Base-by-base conservation (phyloP, 2,329 filamentous ascomycete species). In the Volutella citrinella region DNA sequence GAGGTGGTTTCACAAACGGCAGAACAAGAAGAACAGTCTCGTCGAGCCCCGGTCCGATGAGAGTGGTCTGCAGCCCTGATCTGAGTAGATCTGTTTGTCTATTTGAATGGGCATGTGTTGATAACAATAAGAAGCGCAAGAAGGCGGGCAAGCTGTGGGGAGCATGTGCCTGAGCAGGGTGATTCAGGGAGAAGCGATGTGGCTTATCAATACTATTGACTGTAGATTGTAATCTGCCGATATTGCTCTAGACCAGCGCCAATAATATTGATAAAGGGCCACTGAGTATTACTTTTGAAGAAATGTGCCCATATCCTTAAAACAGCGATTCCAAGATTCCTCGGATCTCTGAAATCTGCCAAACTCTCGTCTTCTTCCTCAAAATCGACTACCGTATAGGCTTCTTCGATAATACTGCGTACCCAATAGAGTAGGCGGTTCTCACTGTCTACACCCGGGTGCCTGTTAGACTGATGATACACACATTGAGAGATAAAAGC, bases 391-490 rank as follows among this genome's bases (percentile, higher is more conserved):
- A 56, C 56, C 1, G 50, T 49, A 25, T 51, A 62, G 6, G 68
- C 67, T 36, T 72, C 68, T 34, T 66, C 64, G 5, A 70, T 61
- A 5, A 71, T 66, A 31, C 64, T 65, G 3, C 60, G 55, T 0
- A 70, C 63, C 68, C 68, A 71, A 27, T 67, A 62, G 5, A 72
- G 38, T 5, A 72, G 70, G 1, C 65, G 56, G 21, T 65, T 62
- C 32, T 72, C 68, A 34, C 59, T 64, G 13, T 56, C 61, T 64
- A n/a, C n/a, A n/a, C n/a, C n/a, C n/a, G n/a, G n/a, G n/a, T n/a
- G n/a, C n/a, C n/a, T n/a, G n/a, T n/a, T n/a, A n/a, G n/a, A n/a
- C n/a, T n/a, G n/a, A n/a, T n/a, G n/a, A n/a, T n/a, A n/a, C n/a
- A n/a, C n/a, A n/a, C n/a, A n/a, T n/a, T n/a, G 19, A 19, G 9